Base-by-base conservation (phyloP, 768 basidiomycete species). In the Phlebiopsis flavidoalba region DNA sequence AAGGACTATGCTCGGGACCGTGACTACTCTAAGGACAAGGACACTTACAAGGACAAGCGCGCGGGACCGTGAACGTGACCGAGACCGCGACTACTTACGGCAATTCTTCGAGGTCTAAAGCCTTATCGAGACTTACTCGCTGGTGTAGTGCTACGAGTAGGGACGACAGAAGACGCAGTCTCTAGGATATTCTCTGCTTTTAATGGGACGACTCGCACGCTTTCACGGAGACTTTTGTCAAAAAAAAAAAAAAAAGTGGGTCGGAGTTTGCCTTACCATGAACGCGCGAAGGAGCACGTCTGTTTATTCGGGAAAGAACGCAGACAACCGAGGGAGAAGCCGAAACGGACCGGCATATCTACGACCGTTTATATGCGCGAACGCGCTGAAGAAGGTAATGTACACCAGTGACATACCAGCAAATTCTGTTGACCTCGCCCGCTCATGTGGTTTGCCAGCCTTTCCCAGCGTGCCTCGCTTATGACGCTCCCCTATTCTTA, bases 331-430 rank as follows among this genome's bases (percentile, higher is more conserved):
- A 69, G 64, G 58, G 64, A 73, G 52, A 74, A 74, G 56, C 68
- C 77, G 21, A 73, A 74, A 59, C 58, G 67, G 46, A 61, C 67
- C 11, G 71, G 59, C 57, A 72, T 77, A 58, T 83, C 81, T 8
- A 84, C 85, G 40, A 75, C 71, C 58, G 70, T 73, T n/a, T 71
- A 75, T 57, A 79, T 82, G 57, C 2, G n/a, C 2, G 83, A 84
- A 35, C 81, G 87, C 58, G 81, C 78, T 33, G 86, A 89, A 69
- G n/a, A 89, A 91, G 82, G 89, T 87, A n/a, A 61, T 47, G 75
- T 64, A 55, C n/a, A 31, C 37, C 22, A n/a, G 56, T 60, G 36
- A 46, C n/a, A 43, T 50, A 46, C 55, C 14, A n/a, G 40, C 33
- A 55, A 53, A 45, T 35, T 58, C 61, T 46, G 15, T 35, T 57